phyloP scores from a whole-genome alignment of 2,329 filamentous ascomycete species.

The Lojkania enalia region DNA sequence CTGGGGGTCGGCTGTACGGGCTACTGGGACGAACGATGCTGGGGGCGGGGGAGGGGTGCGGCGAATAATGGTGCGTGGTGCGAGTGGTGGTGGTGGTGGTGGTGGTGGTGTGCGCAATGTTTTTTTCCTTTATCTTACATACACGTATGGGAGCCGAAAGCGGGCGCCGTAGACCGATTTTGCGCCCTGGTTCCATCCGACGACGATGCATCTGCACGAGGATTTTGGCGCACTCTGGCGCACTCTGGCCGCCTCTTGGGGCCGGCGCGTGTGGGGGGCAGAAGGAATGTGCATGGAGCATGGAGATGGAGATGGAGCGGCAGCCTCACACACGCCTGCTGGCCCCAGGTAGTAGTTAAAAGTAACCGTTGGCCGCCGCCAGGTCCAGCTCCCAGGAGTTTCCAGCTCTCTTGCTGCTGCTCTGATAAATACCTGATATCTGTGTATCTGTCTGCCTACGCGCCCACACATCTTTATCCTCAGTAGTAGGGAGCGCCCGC shows the following conservation, averaged over 20 bases:
- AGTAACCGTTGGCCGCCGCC: neutral
- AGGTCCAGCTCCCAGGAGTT: neutral
- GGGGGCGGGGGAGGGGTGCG: too few relatives aligned
- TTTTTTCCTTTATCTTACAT: neutral
- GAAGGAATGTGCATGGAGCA: neutral
- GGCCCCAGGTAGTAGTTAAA: neutral
- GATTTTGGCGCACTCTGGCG: too few relatives aligned
- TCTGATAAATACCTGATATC: neutral
- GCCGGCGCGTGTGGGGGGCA: neutral
- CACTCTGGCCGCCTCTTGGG: neutral
- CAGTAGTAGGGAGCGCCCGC: neutral
- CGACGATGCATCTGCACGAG: slow-evolving; percentile 1
- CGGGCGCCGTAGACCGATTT: neutral
- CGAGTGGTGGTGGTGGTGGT: too few relatives aligned
- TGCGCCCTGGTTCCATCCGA: too few relatives aligned
- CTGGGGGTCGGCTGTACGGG: neutral
- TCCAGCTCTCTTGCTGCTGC: neutral
- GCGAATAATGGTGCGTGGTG: too few relatives aligned
- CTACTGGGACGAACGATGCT: too few relatives aligned
- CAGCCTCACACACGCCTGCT: neutral
- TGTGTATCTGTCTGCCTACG: neutral
- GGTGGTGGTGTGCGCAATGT: neutral
- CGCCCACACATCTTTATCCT: neutral
- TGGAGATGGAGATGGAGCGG: neutral
- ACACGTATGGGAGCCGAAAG: neutral